Evolutionary conservation across 2,329 filamentous ascomycete genomes (phyloP).

Genomic region (Aspergillus tubingensis): DNA sequence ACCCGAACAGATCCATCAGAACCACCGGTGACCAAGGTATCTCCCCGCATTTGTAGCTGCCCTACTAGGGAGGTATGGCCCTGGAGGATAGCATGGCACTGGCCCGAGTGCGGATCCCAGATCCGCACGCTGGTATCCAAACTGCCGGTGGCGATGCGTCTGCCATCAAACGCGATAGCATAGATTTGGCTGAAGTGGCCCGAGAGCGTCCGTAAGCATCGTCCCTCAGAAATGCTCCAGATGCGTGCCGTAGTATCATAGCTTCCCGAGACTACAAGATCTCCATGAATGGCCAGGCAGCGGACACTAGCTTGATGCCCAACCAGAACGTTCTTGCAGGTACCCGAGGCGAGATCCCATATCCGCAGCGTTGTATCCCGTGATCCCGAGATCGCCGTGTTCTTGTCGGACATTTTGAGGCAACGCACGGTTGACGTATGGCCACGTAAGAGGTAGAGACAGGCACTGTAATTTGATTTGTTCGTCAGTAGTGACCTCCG

Average conservation of each 20-base stretch:
- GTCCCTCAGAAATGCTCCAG: constrained; percentile 95
- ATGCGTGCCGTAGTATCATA: constrained; percentile 97
- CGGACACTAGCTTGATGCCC: constrained; percentile 95
- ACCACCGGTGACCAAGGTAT: constrained; percentile 92
- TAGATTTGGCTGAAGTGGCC: constrained; percentile 99
- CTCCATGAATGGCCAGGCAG: constrained; percentile 92
- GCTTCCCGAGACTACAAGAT: constrained; percentile 95
- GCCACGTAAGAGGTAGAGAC: constrained; percentile 80
- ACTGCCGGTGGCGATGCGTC: constrained; percentile 89
- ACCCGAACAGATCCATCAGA: constrained; percentile 95
- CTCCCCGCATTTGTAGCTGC: constrained; percentile 91
- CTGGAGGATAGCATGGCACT: constrained; percentile 88
- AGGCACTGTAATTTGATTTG: constrained; percentile 54
- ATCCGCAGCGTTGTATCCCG: constrained; percentile 91
- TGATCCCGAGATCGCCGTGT: constrained; percentile 94
- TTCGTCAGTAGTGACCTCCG: constrained; percentile 13
- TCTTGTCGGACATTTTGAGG: constrained; percentile 93
- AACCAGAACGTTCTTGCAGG: constrained; percentile 87
- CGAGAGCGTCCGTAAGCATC: constrained; percentile 83
- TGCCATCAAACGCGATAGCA: constrained; percentile 94
- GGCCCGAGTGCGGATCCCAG: constrained; percentile 87
- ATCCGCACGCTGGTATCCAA: constrained; percentile 95
- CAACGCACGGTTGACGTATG: constrained; percentile 97
- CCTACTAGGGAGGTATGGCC: constrained; percentile 96
- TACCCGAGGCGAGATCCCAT: constrained; percentile 87